Base-by-base conservation (phyloP, 2,329 filamentous ascomycete genomes). In the Trichophyton verrucosum region DNA sequence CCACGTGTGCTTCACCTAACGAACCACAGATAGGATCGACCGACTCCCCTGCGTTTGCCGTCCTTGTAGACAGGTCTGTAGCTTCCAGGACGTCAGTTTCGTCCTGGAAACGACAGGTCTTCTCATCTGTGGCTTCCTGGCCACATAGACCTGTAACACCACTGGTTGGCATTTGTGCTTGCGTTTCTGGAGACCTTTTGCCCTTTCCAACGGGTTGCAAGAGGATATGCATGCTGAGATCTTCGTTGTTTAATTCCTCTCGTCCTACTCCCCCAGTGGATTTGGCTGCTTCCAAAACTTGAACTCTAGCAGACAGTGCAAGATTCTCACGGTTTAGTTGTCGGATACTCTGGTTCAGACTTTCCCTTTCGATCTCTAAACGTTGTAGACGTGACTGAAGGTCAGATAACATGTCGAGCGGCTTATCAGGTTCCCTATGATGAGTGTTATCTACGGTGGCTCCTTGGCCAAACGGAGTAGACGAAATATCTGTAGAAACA, bases 101-200 rank as follows among this genome's bases (percentile, higher is more conserved):
- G 66, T 64, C 8, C 63, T 64, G 13, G 65, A 15, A 3, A 27
- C 0, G 11, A 11, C 8, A 70, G 71, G 57, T 72, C 75, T 2
- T 72, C 30, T 55, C 30, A 3, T 11, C 8, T 6, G n/a, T 17
- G n/a, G 1, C 3, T 20, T 55, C 51, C 27, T 5, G 30, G 51
- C 8, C n/a, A n/a, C 20, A 15, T 6, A 36, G 17, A 1, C 3
- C 51, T 15, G 27, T 17, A 5, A n/a, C 33, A n/a, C 9, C 17
- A 3, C n/a, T 11, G 8, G 13, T 24, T n/a, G 8, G 2, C n/a
- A n/a, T 33, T 15, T 55, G 27, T 8, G n/a, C 6, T 1, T 36
- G 15, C 51, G 9, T 30, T 27, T 22, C 30, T 9, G 4, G 17
- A n/a, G 9, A 3, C 13, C 70, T 36, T n/a, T 27, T 36, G 30